Evolutionary conservation across 2,329 filamentous ascomycete species (phyloP).

Genomic region (Capronia epimyces): DNA sequence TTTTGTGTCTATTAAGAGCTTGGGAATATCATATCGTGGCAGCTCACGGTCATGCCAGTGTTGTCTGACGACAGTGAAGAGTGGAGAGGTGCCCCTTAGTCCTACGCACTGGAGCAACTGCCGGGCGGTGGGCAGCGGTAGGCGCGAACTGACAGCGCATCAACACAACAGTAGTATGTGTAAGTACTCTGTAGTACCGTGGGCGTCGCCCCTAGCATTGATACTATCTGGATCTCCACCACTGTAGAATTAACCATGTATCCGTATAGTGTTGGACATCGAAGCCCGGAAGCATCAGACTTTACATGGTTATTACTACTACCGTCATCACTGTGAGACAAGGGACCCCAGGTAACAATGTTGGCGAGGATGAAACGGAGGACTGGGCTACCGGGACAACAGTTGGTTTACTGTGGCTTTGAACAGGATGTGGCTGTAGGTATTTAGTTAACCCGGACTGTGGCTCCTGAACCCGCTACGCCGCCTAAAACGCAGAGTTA

Average conservation of each 20-base stretch:
- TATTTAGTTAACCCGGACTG: background rate
- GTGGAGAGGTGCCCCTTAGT: background rate
- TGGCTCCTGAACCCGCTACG: background rate
- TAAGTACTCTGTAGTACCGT: background rate
- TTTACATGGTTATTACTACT: no score
- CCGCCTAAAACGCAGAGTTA: background rate
- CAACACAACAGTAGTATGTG: background rate
- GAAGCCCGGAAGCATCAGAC: background rate
- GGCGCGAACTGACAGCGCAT: conserved; percentile 2
- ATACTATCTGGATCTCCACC: background rate
- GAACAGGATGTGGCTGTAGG: background rate
- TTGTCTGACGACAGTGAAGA: background rate
- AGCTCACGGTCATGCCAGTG: background rate
- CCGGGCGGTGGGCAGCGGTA: background rate
- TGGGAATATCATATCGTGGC: background rate
- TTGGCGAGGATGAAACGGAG: no score
- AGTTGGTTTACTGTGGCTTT: background rate
- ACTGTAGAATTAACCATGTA: background rate
- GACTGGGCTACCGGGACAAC: background rate
- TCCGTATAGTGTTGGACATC: background rate
- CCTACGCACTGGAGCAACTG: background rate
- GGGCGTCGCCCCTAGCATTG: background rate
- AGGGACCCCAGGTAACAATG: no score
- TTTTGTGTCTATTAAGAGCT: background rate
- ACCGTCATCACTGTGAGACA: no score